A percentile compares a stretch with the other conserved stretches of the same genome.
Conservation (phyloP, 78 protist genomes). For the Dictyostelium brefeldianum region DNA sequence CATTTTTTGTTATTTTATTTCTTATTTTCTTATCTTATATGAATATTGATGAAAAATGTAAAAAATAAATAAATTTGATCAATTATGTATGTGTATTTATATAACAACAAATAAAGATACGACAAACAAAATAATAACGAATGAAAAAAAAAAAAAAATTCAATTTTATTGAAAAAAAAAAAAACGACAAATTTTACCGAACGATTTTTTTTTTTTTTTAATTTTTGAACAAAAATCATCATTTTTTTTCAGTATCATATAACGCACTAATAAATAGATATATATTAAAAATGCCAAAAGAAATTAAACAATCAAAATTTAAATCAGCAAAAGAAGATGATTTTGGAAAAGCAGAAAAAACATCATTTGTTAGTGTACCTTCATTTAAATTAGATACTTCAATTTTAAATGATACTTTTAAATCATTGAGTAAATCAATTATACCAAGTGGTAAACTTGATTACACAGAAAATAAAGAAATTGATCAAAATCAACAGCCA, state of each 20-base stretch:
- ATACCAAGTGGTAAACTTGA: conserved; percentile 29
- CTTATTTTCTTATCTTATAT: too few species aligned
- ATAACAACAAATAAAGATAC: too few species aligned
- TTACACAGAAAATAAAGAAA: neutral
- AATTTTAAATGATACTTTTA: neutral
- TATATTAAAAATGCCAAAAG: conserved; percentile 28
- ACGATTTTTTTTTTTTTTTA: neutral
- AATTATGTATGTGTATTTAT: neutral
- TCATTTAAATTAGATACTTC: conserved; percentile 18
- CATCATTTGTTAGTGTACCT: conserved; percentile 61
- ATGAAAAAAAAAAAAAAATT: neutral
- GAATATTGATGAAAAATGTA: too few species aligned
- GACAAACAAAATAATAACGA: neutral
- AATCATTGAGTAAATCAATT: neutral
- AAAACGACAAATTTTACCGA: neutral
- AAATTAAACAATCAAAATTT: neutral
- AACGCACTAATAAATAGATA: too few species aligned
- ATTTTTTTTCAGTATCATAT: too few species aligned
- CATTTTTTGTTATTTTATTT: neutral
- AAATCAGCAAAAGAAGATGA: neutral
- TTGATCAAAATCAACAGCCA: neutral
- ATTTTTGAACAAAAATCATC: neutral
- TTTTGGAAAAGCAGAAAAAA: conserved; percentile 41
- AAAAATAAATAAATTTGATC: too few species aligned
- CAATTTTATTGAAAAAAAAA: neutral